Conservation (phyloP, 2,329 filamentous ascomycete genomes). For the Cytospora piceicola region DNA sequence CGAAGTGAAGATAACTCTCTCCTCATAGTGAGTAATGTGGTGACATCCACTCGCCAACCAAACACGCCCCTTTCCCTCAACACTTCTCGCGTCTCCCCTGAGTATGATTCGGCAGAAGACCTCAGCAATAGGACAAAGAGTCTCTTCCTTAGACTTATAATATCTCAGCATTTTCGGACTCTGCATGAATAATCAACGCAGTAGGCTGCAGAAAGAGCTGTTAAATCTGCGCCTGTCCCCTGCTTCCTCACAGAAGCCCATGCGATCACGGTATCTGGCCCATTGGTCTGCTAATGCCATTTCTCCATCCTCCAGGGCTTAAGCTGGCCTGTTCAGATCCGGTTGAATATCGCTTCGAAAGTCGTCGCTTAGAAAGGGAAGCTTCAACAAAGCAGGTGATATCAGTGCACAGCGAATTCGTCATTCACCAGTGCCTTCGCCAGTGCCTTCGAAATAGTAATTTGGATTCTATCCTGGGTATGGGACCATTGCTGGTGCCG, state of each 20-base stretch:
- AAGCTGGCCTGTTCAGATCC: background rate
- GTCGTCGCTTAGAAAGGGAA: background rate
- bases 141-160: background rate
- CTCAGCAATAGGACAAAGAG: background rate
- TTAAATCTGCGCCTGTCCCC: background rate
- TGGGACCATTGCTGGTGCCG: slow-evolving; percentile 60
- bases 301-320: background rate
- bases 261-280: background rate
- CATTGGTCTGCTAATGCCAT: background rate
- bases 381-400: background rate
- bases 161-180: too few relatives aligned
- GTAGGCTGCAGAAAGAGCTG: background rate
- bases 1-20: background rate
- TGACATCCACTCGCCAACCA: background rate
- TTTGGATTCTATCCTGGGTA: slow-evolving; percentile 58
- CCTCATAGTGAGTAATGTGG: background rate
- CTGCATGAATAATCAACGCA: background rate
- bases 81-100: background rate
- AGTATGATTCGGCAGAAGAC: background rate
- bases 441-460: slow-evolving; percentile 31
- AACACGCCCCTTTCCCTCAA: background rate
- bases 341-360: background rate
- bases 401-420: background rate
- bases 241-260: background rate
- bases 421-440: too few relatives aligned